phyloP scores from a whole-genome alignment of 805 yeast genomes.

The Ogataea paradorogensis region DNA sequence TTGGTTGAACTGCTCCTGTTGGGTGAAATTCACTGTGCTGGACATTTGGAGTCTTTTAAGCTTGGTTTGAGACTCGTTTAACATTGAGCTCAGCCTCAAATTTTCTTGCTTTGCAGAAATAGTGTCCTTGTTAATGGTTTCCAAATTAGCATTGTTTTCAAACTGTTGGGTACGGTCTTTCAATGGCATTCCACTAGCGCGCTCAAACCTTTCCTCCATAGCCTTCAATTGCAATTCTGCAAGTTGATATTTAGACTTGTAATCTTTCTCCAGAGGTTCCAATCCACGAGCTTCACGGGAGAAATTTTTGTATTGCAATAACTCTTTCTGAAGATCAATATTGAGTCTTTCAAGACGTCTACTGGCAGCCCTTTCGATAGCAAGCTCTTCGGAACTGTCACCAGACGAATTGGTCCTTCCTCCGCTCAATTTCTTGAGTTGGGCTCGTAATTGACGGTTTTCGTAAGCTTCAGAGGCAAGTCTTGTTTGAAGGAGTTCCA shows the following conservation, averaged over 20 bases:
- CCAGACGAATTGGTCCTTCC: not conserved
- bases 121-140: constrained; percentile 22
- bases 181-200: constrained; percentile 34
- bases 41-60: constrained; percentile 30
- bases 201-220: constrained; percentile 36
- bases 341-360: constrained; percentile 32
- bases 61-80: constrained; percentile 36
- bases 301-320: constrained; percentile 31
- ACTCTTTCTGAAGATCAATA: constrained; percentile 34
- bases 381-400: constrained; percentile 18
- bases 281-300: constrained; percentile 35
- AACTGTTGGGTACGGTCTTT: constrained; percentile 21
- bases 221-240: constrained; percentile 43
- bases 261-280: constrained; percentile 35
- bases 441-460: constrained; percentile 46
- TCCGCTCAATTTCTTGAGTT: constrained; percentile 35
- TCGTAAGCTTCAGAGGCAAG: constrained; percentile 64
- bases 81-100: constrained; percentile 32
- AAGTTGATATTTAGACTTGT: constrained; percentile 44
- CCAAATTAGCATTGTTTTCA: constrained; percentile 15
- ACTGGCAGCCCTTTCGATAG: constrained; percentile 30
- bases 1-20: constrained; percentile 38
- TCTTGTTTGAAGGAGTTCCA: constrained; percentile 58
- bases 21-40: constrained; percentile 29
- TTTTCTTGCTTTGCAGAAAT: constrained; percentile 32